A percentile compares a stretch with the other conserved stretches of the same genome.
phyloP scores from a whole-genome alignment of 192 early-diverging fungal species.

The Rhizoclosmatium globosum region DNA sequence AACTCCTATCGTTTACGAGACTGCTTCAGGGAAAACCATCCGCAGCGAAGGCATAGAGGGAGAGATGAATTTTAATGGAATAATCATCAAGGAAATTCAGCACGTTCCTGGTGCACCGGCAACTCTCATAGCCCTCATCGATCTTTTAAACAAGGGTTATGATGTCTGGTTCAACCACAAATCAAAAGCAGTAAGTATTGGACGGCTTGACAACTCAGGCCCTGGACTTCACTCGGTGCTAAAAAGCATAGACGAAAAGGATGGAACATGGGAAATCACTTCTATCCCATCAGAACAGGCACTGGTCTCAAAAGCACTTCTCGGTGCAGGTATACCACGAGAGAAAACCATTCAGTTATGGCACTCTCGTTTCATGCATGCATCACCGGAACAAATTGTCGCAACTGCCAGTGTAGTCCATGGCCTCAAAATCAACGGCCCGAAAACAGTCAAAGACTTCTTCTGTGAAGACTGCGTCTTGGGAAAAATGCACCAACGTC shows the following conservation, averaged over 20 bases:
- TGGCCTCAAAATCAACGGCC: background rate
- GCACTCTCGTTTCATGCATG: background rate
- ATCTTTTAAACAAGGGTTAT: background rate
- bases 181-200: background rate
- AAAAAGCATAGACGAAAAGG: background rate
- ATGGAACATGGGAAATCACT: background rate
- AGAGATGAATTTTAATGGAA: background rate
- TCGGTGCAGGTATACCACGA: background rate
- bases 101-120: background rate
- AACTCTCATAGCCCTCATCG: background rate
- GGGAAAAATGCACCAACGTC: background rate
- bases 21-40: background rate
- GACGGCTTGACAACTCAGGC: background rate
- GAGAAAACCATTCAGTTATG: background rate
- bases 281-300: background rate
- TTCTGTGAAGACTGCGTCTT: background rate
- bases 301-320: background rate
- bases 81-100: background rate
- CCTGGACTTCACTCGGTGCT: background rate
- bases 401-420: background rate
- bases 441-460: background rate
- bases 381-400: background rate
- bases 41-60: background rate
- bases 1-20: background rate
- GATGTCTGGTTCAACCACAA: background rate